A percentile compares a stretch with the other conserved stretches of the same genome.
Evolutionary conservation across 192 early-diverging fungal genomes (phyloP).

Genomic region (Tieghemiomyces parasiticus): DNA sequence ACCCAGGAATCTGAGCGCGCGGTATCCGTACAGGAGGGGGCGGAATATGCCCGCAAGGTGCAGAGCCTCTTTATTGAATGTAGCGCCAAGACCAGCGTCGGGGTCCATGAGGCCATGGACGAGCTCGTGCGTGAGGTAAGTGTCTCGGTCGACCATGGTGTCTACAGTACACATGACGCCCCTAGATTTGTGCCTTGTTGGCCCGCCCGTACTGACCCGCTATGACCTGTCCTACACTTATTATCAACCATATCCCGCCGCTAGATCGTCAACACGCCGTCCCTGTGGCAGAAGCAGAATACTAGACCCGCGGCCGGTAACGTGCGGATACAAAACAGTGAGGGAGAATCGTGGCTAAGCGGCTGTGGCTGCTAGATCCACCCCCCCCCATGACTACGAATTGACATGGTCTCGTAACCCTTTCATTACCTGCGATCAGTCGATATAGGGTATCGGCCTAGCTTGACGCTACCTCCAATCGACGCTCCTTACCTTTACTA

Average conservation of each 20-base stretch:
- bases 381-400: too few species aligned
- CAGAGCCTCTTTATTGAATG: conserved; percentile 93
- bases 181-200: background rate
- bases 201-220: background rate
- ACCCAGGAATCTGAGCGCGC: conserved; percentile 38
- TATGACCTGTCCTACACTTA: conserved; percentile 1
- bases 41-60: conserved; percentile 74
- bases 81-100: conserved; percentile 85
- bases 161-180: background rate
- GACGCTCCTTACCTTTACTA: too few species aligned
- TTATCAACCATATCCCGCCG: background rate
- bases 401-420: too few species aligned
- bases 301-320: too few species aligned
- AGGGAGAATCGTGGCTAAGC: too few species aligned
- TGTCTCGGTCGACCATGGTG: background rate
- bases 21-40: conserved; percentile 77
- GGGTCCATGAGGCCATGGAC: conserved; percentile 87
- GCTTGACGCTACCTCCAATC: too few species aligned
- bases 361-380: too few species aligned
- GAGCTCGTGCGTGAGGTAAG: conserved; percentile 84
- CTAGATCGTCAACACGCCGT: conserved; percentile 49
- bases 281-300: conserved; percentile 46
- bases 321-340: too few species aligned
- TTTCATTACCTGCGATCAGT: too few species aligned
- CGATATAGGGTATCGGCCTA: too few species aligned